A percentile compares a stretch with the other conserved stretches of the same genome.
These are phyloP conservation scores for Dryas integrifolia DNA, from an alignment of 331 rosid species.

Conservation along the genomic window DNA sequence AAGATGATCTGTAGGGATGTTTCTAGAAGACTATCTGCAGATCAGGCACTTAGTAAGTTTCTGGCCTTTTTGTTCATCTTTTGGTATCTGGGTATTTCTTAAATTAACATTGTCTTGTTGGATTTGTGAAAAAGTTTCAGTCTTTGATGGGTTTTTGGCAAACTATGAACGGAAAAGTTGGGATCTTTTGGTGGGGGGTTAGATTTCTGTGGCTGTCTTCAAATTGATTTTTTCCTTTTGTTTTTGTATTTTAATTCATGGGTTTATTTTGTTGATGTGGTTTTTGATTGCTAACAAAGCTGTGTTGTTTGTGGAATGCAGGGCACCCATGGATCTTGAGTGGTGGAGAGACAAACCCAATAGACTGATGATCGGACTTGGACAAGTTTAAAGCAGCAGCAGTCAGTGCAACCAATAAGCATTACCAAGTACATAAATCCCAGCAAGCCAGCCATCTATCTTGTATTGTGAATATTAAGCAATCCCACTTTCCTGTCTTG, in stretches of 20 bases:
- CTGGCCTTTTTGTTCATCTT: neutral
- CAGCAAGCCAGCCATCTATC: neutral
- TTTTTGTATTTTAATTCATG: neutral
- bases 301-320: constrained; percentile 22
- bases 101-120: neutral
- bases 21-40: constrained; percentile 53
- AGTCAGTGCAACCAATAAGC: neutral
- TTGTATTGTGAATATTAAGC: neutral
- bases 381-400: neutral
- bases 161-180: too few species aligned
- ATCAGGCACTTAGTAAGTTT: constrained; percentile 69
- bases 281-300: constrained; percentile 9
- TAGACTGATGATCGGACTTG: constrained; percentile 24
- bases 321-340: constrained; percentile 69
- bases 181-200: too few species aligned
- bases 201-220: neutral
- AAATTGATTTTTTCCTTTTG: neutral
- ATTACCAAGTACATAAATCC: constrained; percentile 6
- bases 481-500: constrained; percentile 8
- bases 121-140: too few species aligned
- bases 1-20: constrained; percentile 75
- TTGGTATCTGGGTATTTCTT: neutral
- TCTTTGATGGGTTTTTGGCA: too few species aligned
- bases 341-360: constrained; percentile 40
- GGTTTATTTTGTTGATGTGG: neutral